These are phyloP conservation scores for Blastocystis sp. DNA, from an alignment of 352 stramenopile genomes.

Conservation along the genomic window DNA sequence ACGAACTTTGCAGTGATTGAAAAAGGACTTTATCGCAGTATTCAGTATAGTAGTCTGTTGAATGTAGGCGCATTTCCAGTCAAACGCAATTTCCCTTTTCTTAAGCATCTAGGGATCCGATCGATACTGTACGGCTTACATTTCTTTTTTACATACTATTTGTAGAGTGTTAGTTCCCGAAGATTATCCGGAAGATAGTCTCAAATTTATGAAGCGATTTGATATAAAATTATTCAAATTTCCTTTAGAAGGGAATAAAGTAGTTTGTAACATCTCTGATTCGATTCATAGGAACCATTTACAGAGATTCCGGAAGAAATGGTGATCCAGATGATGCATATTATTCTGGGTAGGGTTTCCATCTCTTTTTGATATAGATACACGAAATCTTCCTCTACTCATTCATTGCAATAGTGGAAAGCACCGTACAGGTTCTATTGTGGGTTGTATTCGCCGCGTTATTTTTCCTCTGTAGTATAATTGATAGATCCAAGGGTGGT, in stretches of 20 bases:
- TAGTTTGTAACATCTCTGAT: background rate
- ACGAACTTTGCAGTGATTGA: conserved; percentile 57
- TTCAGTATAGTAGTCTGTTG: background rate
- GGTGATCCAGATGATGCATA: conserved; percentile 47
- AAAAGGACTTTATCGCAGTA: conserved; percentile 52
- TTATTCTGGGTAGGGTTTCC: background rate
- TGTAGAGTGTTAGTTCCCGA: conserved; percentile 39
- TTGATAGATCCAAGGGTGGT: conserved; percentile 36
- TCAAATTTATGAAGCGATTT: conserved; percentile 44
- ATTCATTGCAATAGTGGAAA: conserved; percentile 59
- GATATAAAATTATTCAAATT: conserved; percentile 49
- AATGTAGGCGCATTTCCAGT: conserved; percentile 39
- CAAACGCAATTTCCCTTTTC: conserved; percentile 49
- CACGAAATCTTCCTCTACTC: conserved; percentile 31
- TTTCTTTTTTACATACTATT: background rate
- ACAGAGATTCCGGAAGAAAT: conserved; percentile 49
- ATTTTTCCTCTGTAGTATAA: background rate
- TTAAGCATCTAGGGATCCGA: conserved; percentile 33
- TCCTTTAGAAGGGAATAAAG: conserved; percentile 38
- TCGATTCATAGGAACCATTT: conserved; percentile 31
- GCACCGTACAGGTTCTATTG: conserved; percentile 47
- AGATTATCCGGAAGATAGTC: conserved; percentile 56
- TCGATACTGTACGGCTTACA: conserved; percentile 12
- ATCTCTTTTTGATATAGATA: background rate
- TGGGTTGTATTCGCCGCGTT: conserved; percentile 49